phyloP scores from a whole-genome alignment of 352 stramenopile species.

The Phytophthora nicotianae region DNA sequence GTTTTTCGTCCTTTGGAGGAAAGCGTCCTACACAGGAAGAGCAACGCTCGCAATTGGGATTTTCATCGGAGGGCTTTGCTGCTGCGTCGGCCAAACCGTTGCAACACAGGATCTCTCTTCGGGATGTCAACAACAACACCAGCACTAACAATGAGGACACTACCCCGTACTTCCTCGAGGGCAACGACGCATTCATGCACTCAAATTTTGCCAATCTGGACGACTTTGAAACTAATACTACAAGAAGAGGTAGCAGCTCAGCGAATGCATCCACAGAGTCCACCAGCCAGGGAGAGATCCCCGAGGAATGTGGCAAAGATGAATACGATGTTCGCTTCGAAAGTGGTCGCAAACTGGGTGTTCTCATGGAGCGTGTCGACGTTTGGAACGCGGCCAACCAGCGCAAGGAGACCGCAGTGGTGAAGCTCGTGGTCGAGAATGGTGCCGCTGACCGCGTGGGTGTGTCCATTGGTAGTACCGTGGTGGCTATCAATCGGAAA shows the following conservation, averaged over 20 bases:
- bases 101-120: constrained; percentile 51
- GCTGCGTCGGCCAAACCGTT: constrained; percentile 18
- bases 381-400: constrained; percentile 63
- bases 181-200: constrained; percentile 63
- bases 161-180: constrained; percentile 65
- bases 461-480: constrained; percentile 67
- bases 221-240: constrained; percentile 39
- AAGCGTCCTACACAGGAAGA: constrained; percentile 71
- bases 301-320: constrained; percentile 45
- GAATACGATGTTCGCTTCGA: constrained; percentile 86
- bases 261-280: constrained; percentile 8
- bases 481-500: constrained; percentile 74
- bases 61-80: constrained; percentile 58
- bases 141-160: constrained; percentile 40
- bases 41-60: constrained; percentile 59
- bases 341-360: constrained; percentile 74
- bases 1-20: constrained; percentile 28
- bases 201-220: constrained; percentile 72
- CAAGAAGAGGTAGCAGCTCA: constrained; percentile 13
- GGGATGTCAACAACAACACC: constrained; percentile 29
- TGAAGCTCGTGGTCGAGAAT: constrained; percentile 85
- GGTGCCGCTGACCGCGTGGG: constrained; percentile 71
- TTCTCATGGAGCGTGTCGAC: constrained; percentile 84
- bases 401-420: constrained; percentile 67
- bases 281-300: constrained; percentile 23